Evolutionary conservation across 805 yeast genomes (phyloP), one percentile per base, ranked within the genome.

Genomic region (Helenozyma baotianmanensis): DNA sequence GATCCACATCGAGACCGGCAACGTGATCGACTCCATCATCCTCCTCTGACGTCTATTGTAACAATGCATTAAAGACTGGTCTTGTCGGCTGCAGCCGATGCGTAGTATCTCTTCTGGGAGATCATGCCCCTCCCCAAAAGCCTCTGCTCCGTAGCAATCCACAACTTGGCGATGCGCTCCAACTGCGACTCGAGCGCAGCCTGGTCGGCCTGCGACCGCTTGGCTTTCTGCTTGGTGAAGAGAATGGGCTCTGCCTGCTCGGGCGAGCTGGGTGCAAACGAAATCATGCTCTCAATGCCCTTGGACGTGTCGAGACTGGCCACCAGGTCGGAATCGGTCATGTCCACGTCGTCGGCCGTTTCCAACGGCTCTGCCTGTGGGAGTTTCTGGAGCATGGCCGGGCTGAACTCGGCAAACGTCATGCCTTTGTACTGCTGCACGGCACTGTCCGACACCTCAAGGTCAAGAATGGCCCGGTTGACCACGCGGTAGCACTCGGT

Each of bases 401-500:
- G 33, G 17, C 33, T 33, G 15, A 29, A 27, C 7, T 34, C 41
- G 2, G 25, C 36, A 17, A 30, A 29, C 2, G 32, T 16, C 6
- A 15, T 9, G 10, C 44, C 42, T 12, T 27, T 36, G 22, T 43
- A 39, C 14, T 35, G 40, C n/a, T 23, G 33, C 9, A 36, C 36
- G 6, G 33, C 18, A 8, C 29, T 24, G 3, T 14, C 19, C 6
- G 32, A 23, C 14, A 25, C 12, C 9, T 49, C 47, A 19, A 66
- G 51, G 30, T 65, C 54, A 27, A 84, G 58, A 6, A 83, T 76
- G 4, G 80, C 78, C 47, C 71, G 70, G 56, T 88, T 88, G 9
- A 88, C 87, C 23, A 78, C 53, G 23, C 76, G 68, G 9, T 88
- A 84, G 35, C 90, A 78, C 36, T 76, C 78, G 12, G 68, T 60